Evolutionary conservation across 1,139 yeast genomes (phyloP), one percentile per base, ranked within the genome.

Genomic region (Blastobotrys proliferans): DNA sequence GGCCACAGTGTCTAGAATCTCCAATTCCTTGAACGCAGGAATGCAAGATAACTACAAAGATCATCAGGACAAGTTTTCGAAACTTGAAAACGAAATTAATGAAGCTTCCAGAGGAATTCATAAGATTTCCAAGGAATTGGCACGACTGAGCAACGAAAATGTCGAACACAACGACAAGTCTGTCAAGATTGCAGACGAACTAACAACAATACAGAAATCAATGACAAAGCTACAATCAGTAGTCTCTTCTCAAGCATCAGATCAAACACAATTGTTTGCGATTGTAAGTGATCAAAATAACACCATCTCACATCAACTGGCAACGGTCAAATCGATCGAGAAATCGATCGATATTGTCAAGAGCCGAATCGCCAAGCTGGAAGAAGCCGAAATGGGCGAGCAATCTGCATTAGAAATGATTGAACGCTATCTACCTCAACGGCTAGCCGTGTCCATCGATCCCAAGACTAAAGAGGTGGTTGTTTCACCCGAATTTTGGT

Each of bases 401-500:
- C 35, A 44, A 19, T 14, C 27, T n/a, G 43, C 44, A 2, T 21
- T 48, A 25, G 39, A 44, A 6, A 34, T 41, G 14, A 41, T 48
- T 26, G 45, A 46, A 5, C 28, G 34, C 9, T 43, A 42, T 9
- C 41, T 48, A 16, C 47, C 49, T 9, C 26, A 36, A 34, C 42
- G 43, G 9, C 11, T 47, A 24, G 51, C 46, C 2, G 48, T 47
- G 2, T 40, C 43, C 13, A 28, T 42, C 3, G 46, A 45, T 29
- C 48, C 46, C 24, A 34, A 44, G 13, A 31, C 50, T 6, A 31
- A 31, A 19, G 37, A 41, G 11, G 24, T 44, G 19, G 35, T 37
- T 10, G 35, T 46, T 10, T 20, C 39, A 11, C 51, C 48, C 6
- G 51, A 46, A 27, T 46, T 46, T 33, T 44, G 48, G 48, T 14